Evolutionary conservation across 306 rosid genomes (phyloP).

Genomic region (Castanea mollissima): DNA sequence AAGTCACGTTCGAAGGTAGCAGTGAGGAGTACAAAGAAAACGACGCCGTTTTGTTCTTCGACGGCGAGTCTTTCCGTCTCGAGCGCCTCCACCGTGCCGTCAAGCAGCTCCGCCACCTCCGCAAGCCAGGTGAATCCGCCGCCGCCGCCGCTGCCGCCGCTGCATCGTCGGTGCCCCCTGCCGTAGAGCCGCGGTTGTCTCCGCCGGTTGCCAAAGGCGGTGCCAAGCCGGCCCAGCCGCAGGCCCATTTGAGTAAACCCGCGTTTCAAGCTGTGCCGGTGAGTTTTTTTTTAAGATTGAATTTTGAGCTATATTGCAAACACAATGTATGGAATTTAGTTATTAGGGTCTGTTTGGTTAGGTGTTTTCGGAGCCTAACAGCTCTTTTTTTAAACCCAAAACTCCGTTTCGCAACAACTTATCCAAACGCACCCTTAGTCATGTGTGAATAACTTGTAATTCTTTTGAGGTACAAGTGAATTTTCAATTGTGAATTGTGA

Average conservation of each 20-base stretch:
- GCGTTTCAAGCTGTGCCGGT: conserved; percentile 61
- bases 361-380: too few relatives aligned
- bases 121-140: conserved; percentile 78
- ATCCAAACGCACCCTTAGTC: too few relatives aligned
- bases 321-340: too few relatives aligned
- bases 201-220: conserved; percentile 65
- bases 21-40: conserved; percentile 82
- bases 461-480: neutral
- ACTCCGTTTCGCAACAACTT: too few relatives aligned
- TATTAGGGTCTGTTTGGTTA: too few relatives aligned
- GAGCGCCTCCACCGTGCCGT: conserved; percentile 83
- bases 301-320: too few relatives aligned
- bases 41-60: conserved; percentile 86
- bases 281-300: conserved; percentile 12
- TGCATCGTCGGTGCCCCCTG: neutral
- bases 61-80: conserved; percentile 67
- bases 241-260: conserved; percentile 31
- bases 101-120: conserved; percentile 77
- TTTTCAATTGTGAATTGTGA: neutral
- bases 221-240: conserved; percentile 21
- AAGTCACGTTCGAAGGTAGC: conserved; percentile 83
- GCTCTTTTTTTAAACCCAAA: too few relatives aligned
- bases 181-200: conserved; percentile 64
- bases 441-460: too few relatives aligned
- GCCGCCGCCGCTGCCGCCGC: conserved; percentile 32